These are phyloP conservation scores for Eimeria brunetti DNA, from an alignment of 169 alveolate genomes.

Conservation along the genomic window DNA sequence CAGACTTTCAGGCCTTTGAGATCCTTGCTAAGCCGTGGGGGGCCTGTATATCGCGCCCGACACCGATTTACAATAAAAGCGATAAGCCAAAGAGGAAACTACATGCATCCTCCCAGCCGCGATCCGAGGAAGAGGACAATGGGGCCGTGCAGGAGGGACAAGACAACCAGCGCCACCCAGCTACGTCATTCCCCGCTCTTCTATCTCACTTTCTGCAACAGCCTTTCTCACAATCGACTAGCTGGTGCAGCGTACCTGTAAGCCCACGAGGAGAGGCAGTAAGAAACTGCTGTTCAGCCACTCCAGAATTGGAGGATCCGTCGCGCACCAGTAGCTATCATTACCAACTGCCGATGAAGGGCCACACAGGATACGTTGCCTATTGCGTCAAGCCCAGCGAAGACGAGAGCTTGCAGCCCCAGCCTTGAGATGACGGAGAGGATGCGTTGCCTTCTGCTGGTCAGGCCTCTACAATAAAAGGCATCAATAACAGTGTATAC, in stretches of 20 bases:
- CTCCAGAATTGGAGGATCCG: neutral
- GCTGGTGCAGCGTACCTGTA: constrained; percentile 13
- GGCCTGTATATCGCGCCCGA: constrained; percentile 46
- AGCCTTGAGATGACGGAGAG: neutral
- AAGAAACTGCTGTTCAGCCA: neutral
- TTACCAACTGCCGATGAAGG: constrained; percentile 79
- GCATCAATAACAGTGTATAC: neutral
- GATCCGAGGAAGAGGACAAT: neutral
- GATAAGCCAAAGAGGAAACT: constrained; percentile 7
- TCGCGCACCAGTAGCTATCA: constrained; percentile 62
- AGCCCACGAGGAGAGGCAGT: neutral
- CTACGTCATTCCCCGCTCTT: constrained; percentile 41
- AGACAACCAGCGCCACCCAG: constrained; percentile 12
- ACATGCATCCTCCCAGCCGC: neutral
- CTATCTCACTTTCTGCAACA: constrained; percentile 55
- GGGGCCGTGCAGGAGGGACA: constrained; percentile 26
- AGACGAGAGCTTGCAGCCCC: constrained; percentile 54
- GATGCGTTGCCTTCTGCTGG: neutral
- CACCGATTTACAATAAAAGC: neutral
- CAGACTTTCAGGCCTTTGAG: constrained; percentile 65
- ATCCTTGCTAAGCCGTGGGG: constrained; percentile 68
- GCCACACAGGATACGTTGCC: constrained; percentile 79
- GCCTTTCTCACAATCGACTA: constrained; percentile 8
- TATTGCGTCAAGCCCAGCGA: constrained; percentile 69
- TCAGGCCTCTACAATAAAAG: neutral